Percentiles rank a stretch among this genome's conserved stretches.
phyloP scores from a whole-genome alignment of 805 yeast species.

The Yarrowia keelungensis region DNA sequence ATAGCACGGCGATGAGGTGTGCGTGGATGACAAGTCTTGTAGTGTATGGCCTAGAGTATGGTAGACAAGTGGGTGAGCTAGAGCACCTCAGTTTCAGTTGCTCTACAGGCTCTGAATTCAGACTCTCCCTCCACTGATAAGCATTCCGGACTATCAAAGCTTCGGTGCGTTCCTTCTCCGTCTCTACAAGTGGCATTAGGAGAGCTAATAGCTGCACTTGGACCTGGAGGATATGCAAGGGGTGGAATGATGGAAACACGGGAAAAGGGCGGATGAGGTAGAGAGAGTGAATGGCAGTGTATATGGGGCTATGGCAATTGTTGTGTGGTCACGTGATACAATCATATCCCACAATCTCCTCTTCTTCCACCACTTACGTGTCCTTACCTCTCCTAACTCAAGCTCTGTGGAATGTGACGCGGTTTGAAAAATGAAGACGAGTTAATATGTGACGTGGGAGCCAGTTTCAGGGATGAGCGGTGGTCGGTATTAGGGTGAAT shows the following conservation, averaged over 20 bases:
- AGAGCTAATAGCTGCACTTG: not conserved
- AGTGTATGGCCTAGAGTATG: too few species aligned
- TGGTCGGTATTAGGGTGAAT: too few species aligned
- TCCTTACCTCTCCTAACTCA: constrained; percentile 18
- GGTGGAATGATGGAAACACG: constrained; percentile 9
- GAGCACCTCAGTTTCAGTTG: too few species aligned
- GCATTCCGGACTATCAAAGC: constrained; percentile 3
- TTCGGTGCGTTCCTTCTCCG: constrained; percentile 3
- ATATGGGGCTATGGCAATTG: too few species aligned
- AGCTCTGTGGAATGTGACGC: constrained; percentile 37
- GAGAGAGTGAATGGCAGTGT: not conserved
- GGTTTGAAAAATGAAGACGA: constrained; percentile 30
- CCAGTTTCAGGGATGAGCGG: too few species aligned
- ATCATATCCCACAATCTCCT: not conserved
- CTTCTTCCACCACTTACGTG: not conserved
- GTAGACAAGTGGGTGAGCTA: too few species aligned
- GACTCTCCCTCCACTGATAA: too few species aligned
- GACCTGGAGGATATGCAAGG: constrained; percentile 17
- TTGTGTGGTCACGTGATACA: too few species aligned
- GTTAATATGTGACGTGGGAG: constrained; percentile 9
- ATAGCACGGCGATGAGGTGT: constrained; percentile 1
- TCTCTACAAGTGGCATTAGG: not conserved
- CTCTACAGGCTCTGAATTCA: too few species aligned
- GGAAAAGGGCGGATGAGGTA: not conserved
- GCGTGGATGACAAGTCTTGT: not conserved